A percentile compares a stretch with the other conserved stretches of the same genome.
Evolutionary conservation across 169 alveolate genomes (phyloP).

Genomic region (Toxoplasma gondii): DNA sequence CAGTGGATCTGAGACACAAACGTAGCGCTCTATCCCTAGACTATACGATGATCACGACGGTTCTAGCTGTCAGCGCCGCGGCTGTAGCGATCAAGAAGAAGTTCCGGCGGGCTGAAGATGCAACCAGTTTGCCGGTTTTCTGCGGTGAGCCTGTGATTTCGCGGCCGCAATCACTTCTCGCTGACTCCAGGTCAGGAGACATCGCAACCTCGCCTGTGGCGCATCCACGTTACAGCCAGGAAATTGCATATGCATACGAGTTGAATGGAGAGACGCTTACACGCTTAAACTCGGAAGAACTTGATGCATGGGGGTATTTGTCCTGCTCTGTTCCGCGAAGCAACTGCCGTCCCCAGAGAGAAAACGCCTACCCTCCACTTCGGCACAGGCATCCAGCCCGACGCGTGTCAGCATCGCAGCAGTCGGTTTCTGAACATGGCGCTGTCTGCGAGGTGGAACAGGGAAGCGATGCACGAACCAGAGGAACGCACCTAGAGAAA

Average conservation of each 20-base stretch:
- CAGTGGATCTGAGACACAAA: no score
- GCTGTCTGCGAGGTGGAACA: neutral
- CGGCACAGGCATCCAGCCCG: neutral
- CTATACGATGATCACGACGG: neutral
- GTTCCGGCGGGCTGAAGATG: neutral
- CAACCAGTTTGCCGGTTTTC: neutral
- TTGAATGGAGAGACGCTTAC: no score
- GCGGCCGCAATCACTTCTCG: neutral
- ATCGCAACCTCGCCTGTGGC: neutral
- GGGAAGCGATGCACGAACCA: no score
- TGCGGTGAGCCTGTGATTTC: neutral
- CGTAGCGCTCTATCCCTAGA: neutral
- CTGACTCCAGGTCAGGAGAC: neutral
- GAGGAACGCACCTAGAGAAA: no score
- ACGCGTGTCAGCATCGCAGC: neutral
- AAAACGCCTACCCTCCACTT: neutral
- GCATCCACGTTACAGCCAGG: neutral
- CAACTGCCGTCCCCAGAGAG: neutral
- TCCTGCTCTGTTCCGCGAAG: neutral
- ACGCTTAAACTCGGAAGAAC: neutral
- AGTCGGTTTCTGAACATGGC: neutral
- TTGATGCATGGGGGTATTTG: neutral
- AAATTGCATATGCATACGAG: neutral
- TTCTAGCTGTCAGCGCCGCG: neutral
- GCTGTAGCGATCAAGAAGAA: neutral